Evolutionary conservation across 2,329 filamentous ascomycete species (phyloP).

Genomic region (Trichoderma guizhouense): DNA sequence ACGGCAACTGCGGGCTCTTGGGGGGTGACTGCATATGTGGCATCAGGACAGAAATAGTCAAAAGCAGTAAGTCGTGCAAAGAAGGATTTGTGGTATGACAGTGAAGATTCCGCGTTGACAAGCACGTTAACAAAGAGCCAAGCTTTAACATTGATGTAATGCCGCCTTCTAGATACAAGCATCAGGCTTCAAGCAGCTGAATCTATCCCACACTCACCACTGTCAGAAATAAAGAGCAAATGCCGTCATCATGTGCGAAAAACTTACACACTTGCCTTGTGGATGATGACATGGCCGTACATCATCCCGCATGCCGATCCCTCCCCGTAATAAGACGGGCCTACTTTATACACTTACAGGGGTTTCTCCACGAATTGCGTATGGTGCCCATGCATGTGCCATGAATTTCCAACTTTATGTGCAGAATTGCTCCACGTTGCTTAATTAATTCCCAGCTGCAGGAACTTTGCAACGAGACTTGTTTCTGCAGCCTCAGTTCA

Average conservation of each 20-base stretch:
- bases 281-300: not conserved
- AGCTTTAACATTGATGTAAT: not conserved
- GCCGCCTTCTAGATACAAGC: not conserved
- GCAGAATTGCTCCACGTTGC: not conserved
- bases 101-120: not conserved
- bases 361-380: not conserved
- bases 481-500: not conserved
- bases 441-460: not conserved
- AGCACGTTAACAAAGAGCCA: not conserved
- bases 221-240: not conserved
- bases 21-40: constrained; percentile 1
- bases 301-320: constrained; percentile 4
- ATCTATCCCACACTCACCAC: not conserved
- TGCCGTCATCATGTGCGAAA: constrained; percentile 14
- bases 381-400: not conserved
- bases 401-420: not conserved
- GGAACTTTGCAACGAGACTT: not conserved
- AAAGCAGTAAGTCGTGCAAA: not conserved
- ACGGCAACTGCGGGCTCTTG: not conserved
- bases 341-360: not conserved
- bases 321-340: not conserved
- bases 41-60: not conserved
- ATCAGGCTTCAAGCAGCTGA: not conserved
- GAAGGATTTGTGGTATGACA: not conserved
- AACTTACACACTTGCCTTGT: not conserved